A percentile compares a stretch with the other conserved stretches of the same genome.
phyloP scores from a whole-genome alignment of 208 protist genomes.

The Crithidia sp. region DNA sequence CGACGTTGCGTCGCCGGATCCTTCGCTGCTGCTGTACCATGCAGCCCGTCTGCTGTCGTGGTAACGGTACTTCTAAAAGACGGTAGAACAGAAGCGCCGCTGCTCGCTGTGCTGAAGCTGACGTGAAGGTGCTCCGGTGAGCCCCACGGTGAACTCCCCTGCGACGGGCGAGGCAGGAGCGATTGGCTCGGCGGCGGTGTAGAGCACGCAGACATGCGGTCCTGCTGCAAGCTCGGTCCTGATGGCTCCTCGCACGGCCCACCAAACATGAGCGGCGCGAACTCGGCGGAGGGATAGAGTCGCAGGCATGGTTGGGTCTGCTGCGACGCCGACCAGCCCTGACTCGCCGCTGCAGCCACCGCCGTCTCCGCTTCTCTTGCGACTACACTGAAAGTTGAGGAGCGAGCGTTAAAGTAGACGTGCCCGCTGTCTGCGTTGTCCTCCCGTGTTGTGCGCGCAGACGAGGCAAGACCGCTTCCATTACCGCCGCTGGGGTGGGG shows the following conservation, averaged over 20 bases:
- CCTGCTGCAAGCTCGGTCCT: not conserved
- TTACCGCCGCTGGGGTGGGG: not conserved
- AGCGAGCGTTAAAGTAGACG: not conserved
- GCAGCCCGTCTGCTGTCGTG: too few species aligned
- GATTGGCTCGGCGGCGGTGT: not conserved
- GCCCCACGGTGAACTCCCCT: not conserved
- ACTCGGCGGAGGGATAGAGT: not conserved
- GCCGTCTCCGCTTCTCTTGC: too few species aligned
- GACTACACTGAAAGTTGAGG: too few species aligned
- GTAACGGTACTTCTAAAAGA: too few species aligned
- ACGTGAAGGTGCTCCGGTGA: not conserved
- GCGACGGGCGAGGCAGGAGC: not conserved
- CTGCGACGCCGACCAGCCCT: not conserved
- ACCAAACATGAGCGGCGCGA: slow-evolving; percentile 1
- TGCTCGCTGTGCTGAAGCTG: not conserved
- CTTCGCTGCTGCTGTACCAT: not conserved
- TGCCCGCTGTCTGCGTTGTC: not conserved
- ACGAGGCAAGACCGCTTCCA: not conserved
- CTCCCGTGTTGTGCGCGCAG: not conserved
- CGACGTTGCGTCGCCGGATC: too few species aligned
- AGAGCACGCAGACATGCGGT: slow-evolving; percentile 1
- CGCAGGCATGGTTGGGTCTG: not conserved
- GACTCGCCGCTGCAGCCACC: too few species aligned
- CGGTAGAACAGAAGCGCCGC: too few species aligned
- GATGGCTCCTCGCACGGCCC: not conserved